These are phyloP conservation scores for Rhodotorula diobovata DNA, from an alignment of 768 basidiomycete species.

Conservation along the genomic window DNA sequence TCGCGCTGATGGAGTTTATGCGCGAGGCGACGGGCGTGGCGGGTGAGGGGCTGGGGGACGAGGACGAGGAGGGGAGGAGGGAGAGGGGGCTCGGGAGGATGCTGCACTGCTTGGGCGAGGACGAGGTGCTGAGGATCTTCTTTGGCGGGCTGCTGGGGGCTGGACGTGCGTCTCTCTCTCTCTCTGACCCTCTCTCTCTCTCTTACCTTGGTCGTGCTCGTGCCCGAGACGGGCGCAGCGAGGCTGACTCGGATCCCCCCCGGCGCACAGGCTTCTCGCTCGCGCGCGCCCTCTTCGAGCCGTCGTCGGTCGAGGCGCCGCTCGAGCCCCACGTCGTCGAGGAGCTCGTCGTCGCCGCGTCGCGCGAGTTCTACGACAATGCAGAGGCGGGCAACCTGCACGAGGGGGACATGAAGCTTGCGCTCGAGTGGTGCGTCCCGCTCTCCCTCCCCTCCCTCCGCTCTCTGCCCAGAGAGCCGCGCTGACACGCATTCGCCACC, in stretches of 20 bases:
- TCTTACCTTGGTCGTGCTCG: not conserved
- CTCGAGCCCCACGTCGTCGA: conserved; percentile 57
- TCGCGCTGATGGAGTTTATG: conserved; percentile 85
- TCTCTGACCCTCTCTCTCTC: conserved; percentile 1
- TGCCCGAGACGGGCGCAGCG: no score
- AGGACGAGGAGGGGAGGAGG: conserved; percentile 60
- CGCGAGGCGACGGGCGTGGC: conserved; percentile 57
- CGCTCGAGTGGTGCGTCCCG: conserved; percentile 78
- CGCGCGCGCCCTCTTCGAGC: conserved; percentile 52
- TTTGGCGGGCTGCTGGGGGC: conserved; percentile 78
- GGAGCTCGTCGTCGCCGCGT: conserved; percentile 71
- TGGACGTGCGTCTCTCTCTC: conserved; percentile 63
- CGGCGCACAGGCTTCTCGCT: conserved; percentile 9
- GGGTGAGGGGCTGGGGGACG: conserved; percentile 49
- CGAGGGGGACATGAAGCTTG: conserved; percentile 89
- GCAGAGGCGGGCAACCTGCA: conserved; percentile 87
- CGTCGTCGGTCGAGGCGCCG: conserved; percentile 53
- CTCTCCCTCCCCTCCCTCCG: not conserved
- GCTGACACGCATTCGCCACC: not conserved
- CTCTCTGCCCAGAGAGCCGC: not conserved
- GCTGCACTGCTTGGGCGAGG: conserved; percentile 66
- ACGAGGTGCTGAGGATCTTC: conserved; percentile 76
- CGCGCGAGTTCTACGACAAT: conserved; percentile 91
- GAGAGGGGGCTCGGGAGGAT: conserved; percentile 59
- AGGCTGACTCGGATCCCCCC: conserved; percentile 54